These are phyloP conservation scores for Trichosporon asahii DNA, from an alignment of 1,284 basidiomycete genomes.

Conservation along the genomic window DNA sequence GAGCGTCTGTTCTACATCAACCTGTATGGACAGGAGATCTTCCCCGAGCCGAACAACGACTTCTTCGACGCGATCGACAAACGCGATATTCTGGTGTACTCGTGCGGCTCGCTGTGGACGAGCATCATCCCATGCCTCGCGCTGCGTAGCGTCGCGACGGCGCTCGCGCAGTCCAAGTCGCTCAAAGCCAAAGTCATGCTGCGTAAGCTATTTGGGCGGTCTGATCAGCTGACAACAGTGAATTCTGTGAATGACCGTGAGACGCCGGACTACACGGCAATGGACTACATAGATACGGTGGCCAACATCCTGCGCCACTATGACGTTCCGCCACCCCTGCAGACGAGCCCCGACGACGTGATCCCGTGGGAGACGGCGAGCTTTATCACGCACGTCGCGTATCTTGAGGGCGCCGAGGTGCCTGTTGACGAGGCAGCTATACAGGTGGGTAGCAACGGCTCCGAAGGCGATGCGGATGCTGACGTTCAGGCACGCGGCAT, in stretches of 20 bases:
- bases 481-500: conserved; percentile 36
- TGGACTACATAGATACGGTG: conserved; percentile 81
- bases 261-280: conserved; percentile 76
- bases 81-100: conserved; percentile 78
- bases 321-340: conserved; percentile 54
- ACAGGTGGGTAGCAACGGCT: conserved; percentile 56
- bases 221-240: conserved; percentile 56
- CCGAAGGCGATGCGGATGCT: not conserved
- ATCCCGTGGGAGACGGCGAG: conserved; percentile 44
- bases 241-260: conserved; percentile 89
- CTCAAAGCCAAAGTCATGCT: conserved; percentile 80
- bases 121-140: conserved; percentile 90
- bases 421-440: conserved; percentile 62
- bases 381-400: conserved; percentile 75
- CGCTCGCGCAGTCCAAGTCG: conserved; percentile 70
- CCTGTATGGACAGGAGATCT: conserved; percentile 81
- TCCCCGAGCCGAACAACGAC: conserved; percentile 79
- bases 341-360: conserved; percentile 63
- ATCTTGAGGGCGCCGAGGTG: conserved; percentile 64
- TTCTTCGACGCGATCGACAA: conserved; percentile 65
- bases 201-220: conserved; percentile 55
- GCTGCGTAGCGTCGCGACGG: conserved; percentile 72
- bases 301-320: conserved; percentile 64
- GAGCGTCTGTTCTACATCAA: conserved; percentile 83
- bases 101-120: conserved; percentile 90